Base-by-base conservation (phyloP, 306 rosid genomes). In the Lathyrus sativus region DNA sequence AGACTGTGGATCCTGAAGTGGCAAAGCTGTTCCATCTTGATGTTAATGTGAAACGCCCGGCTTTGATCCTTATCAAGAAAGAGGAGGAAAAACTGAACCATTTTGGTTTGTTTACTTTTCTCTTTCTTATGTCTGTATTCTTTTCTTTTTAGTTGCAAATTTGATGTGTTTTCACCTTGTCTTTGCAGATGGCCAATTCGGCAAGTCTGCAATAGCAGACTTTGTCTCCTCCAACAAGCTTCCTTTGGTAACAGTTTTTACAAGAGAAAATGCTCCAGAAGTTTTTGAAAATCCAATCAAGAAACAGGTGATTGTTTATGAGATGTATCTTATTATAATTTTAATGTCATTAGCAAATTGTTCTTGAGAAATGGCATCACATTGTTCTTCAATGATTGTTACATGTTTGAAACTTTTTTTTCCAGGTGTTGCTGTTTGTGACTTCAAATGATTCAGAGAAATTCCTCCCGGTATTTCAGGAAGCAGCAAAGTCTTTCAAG, bases 21-120 rank as follows among this genome's bases (percentile, higher is more conserved):
- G 97, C 97, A 18, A 88, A 91, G 83, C 88, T 90, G 78, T 91
- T 95, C 84, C 91, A 91, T 71, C 56, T 95, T 67, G 96, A 91
- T 2, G 49, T 95, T 48, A 79, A 81, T 26, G 97, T 31, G 46
- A 91, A 95, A 72, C 97, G 96, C 78, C 99, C 99, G 5, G 86
- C 96, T 13, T 72, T 95, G 83, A 79, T 90, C 73, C 79, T 95
- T 57, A 19, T 91, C 70, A 95, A 95, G 91, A 91, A 82, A 80
- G 97, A 95, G 76, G 87, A 78, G 46, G 99, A 90, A 73, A 90
- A 95, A 58, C 76, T 90, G 73, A 91, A 67, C 79, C 78, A 67
- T 74, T 88, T 84, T 66, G 99, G 99, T 95, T 68, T 72, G 95
- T 81, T 64, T 55, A 58, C 60, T 61, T 48, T 48, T 62, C 58